Evolutionary conservation across 306 rosid species (phyloP), one percentile per base, ranked within the genome.

Genomic region (Prunus campanulata): DNA sequence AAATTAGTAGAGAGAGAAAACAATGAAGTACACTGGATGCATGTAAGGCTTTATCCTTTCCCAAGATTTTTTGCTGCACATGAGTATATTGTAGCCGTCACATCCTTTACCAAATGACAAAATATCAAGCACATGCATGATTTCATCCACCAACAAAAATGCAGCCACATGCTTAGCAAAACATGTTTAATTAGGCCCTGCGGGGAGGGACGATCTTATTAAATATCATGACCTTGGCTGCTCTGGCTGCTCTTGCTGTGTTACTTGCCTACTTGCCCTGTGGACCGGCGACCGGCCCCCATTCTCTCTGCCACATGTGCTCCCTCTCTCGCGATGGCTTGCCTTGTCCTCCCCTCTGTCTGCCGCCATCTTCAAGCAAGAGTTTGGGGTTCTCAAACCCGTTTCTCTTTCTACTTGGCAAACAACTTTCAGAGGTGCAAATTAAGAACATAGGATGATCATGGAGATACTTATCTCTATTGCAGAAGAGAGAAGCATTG

Each of bases 81-180:
- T 25, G 19, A 60, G 3, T 2, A 60, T 25, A n/a, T 55, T 54
- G 51, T 13, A 11, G 25, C 52, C 3, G 2, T 29, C 63, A 70
- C 74, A 71, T 71, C 74, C 47, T 19, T n/a, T 52, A 54, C 75
- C 64, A 32, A 70, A 71, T 39, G 32, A 51, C 29, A 56, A 35
- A n/a, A 54, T 71, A 55, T n/a, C 64, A 71, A 71, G 49, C 66
- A 72, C 66, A 39, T 56, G 35, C 54, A 52, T 15, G 20, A 6
- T 6, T 70, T 27, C 48, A 70, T 50, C 66, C 66, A 56, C 18
- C 60, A 68, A 63, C 22, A 16, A 56, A 71, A 24, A 24, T 60
- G 11, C 32, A 60, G 25, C 32, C 51, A 71, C 63, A 30, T 70
- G 48, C 49, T 70, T 16, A 8, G 65, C 39, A 60, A 24, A 60